Evolutionary conservation across 495 filamentous ascomycete species (phyloP), one percentile per base, ranked within the genome.

Genomic region (Cryomyces minteri): DNA sequence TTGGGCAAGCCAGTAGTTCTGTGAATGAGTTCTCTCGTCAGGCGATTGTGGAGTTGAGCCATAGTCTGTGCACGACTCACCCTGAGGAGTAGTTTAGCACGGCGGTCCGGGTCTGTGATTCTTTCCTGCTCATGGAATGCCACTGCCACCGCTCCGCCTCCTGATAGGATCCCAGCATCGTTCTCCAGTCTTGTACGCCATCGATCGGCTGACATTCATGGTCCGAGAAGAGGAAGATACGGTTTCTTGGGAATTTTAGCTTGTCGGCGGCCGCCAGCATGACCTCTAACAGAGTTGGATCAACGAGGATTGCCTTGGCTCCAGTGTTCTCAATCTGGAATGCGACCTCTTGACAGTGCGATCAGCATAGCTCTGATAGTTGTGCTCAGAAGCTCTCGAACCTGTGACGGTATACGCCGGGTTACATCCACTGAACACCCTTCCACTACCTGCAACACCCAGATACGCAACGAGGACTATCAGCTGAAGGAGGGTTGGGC

Each of bases 181-280:
- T 54, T 5, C 65, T 60, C 72, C 71, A 76, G 47, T 77, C 54
- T 45, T 55, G 54, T 44, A 76, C 31, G 52, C 69, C 53, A 45
- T 60, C 37, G 7, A 45, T 34, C 6, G 47, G 18, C 6, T 41
- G 18, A 12, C 48, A 51, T n/a, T 53, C 39, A 3, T 53, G 51
- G 49, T 67, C 70, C 39, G 64, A 66, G 54, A 76, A 76, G 18
- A 72, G 62, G 50, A 65, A 76, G 14, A 77, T 66, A 7, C 51
- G 55, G 10, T 66, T 51, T n/a, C 45, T 55, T 0, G 57, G 49
- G 36, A 75, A 50, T 0, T 60, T 62, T 3, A 58, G 56, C 34
- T 62, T 51, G 18, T 55, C 34, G 0, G 71, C 67, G 1, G 72
- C 71, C 47, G 64, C 63, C 4, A 63, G 49, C 3, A 57, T 51